Base-by-base conservation (phyloP, 2,329 filamentous ascomycete species). In the Calycina herbarum region DNA sequence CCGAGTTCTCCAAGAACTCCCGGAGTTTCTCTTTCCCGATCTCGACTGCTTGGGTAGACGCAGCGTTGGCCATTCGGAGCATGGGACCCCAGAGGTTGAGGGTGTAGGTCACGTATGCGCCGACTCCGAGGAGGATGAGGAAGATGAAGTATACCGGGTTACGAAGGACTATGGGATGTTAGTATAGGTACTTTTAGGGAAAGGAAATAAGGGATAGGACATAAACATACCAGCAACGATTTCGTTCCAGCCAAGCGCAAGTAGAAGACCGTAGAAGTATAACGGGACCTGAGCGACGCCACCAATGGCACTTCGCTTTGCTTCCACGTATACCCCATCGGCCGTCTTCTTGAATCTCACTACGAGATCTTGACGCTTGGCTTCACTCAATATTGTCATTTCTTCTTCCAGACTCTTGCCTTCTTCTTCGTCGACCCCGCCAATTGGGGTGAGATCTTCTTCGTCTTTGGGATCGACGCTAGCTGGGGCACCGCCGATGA, bases 171-270 rank as follows among this genome's bases (percentile, higher is more conserved):
- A 10, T 27, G 8, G 58, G 17, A 45, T 58, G 54, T 72, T 67
- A 71, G 67, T 42, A 56, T 1, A 20, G 20, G 20, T 20, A 20
- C 20, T 20, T 20, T 20, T 20, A 20, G 20, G 20, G 20, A 20
- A 20, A 20, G 20, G 20, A 20, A 20, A 20, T 20, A 20, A 20
- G 20, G 20, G 20, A 20, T 20, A 20, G 20, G 20, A 20, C 20
- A 20, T 20, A 20, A 20, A 20, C 20, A 84, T 84, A 96, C 94
- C 93, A 75, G 94, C 92, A 71, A 96, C 82, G 69, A 99, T 94
- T 79, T 99, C 95, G 79, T 99, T 99, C 95, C 95, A 99, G n/a
- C 95, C 95, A 59, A 99, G 83, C 27, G 93, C 92, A 70, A 99
- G 81, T 64, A 99, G 83, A 64, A 98, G 78, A 54, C 88, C 92